Base-by-base conservation (phyloP, 768 basidiomycete genomes). In the Termitomyces sp. region DNA sequence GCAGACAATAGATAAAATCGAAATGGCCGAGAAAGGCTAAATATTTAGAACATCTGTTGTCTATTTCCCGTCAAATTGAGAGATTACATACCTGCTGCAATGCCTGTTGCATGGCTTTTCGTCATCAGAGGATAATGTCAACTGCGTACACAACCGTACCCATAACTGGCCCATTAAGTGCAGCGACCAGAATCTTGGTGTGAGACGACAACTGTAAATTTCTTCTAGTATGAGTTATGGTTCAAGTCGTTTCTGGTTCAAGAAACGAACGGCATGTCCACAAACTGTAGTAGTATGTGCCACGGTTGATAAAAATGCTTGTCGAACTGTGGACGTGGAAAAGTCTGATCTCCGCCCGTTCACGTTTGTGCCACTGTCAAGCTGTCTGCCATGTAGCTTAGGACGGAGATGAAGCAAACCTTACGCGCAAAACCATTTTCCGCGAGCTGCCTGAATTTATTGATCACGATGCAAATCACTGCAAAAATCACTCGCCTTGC, bases 341-440 rank as follows among this genome's bases (percentile, higher is more conserved):
- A 48, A 41, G 13, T 54, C 48, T 26, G 61, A 44, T 44, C 59
- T 57, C n/a, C 62, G 65, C 28, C 57, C 64, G 63, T 75, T 80
- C 15, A 86, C 82, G 63, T 84, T 73, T 4, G 86, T 86, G 4
- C 86, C 87, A 20, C 87, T 88, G 36, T 31, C 24, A 37, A 22
- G 15, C 6, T n/a, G 10, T n/a, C 26, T 5, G 7, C 22, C 51
- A 45, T 24, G 26, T 34, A 29, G 7, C 33, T 54, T 5, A 36
- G 59, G 33, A 54, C 57, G 16, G 36, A 18, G 51, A 33, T 20
- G 47, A 50, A 31, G 31, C 18, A 33, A 44, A 18, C 70, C 85
- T 65, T 66, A 88, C 87, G 87, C 80, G 73, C 85, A 89, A 68
- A 89, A 88, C 86, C 86, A 88, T 60, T 75, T 80, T 2, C 87